A percentile compares a stretch with the other conserved stretches of the same genome.
phyloP scores from a whole-genome alignment of 2,329 filamentous ascomycete species.

The Nemania bipapillata region DNA sequence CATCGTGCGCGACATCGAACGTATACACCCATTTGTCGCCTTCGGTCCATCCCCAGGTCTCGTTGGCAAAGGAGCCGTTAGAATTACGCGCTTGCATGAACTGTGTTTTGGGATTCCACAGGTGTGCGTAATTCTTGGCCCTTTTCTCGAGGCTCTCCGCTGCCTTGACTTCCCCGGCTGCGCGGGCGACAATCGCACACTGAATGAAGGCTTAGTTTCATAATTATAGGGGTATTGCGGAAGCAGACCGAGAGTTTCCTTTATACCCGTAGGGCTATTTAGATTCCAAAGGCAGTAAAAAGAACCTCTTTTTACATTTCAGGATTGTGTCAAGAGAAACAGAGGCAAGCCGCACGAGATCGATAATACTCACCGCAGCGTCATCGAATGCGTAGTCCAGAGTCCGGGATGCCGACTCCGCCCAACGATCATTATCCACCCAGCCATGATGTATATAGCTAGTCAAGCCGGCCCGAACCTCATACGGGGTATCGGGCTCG shows the following conservation, averaged over 20 bases:
- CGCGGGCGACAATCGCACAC: constrained; percentile 55
- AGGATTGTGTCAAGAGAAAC: not conserved
- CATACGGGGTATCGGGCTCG: constrained; percentile 58
- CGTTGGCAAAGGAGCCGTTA: constrained; percentile 59
- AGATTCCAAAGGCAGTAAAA: not conserved
- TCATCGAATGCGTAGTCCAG: constrained; percentile 62
- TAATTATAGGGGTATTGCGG: not conserved
- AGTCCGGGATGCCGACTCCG: constrained; percentile 59
- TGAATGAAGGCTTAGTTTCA: constrained; percentile 11
- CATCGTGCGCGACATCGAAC: constrained; percentile 61
- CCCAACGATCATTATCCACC: constrained; percentile 61
- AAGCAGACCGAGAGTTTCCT: not conserved
- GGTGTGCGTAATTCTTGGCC: constrained; percentile 55
- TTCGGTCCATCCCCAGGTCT: constrained; percentile 61
- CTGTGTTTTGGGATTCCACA: constrained; percentile 58
- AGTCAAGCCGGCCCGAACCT: constrained; percentile 59
- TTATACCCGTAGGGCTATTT: not conserved
- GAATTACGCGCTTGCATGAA: constrained; percentile 62
- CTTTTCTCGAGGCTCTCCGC: constrained; percentile 52
- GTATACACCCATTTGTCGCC: constrained; percentile 64
- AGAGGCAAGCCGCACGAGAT: not conserved
- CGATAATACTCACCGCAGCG: constrained; percentile 48
- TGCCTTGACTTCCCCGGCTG: constrained; percentile 51
- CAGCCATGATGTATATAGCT: constrained; percentile 58
- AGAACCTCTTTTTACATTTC: not conserved